Percentiles rank a stretch among this genome's conserved stretches.
These are phyloP conservation scores for Botryotinia calthae DNA, from an alignment of 2,329 filamentous ascomycete genomes.

Conservation along the genomic window DNA sequence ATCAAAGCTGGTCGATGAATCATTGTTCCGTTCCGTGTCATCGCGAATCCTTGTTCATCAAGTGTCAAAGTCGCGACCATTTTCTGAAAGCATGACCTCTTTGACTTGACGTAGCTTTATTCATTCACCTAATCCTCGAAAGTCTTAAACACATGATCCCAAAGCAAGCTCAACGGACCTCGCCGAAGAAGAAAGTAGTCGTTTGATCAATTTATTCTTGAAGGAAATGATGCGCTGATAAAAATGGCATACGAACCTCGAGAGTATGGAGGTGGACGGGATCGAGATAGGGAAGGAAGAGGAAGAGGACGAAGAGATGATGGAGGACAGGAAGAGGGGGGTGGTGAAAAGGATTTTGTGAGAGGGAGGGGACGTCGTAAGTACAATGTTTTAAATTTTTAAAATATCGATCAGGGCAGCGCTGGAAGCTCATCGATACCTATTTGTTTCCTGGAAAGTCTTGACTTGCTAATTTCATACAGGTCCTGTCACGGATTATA, in stretches of 20 bases:
- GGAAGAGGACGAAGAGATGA: conserved; percentile 14
- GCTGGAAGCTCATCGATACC: neutral
- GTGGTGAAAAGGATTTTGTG: conserved; percentile 15
- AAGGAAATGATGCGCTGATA: conserved; percentile 27
- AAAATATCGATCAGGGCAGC: too few species aligned
- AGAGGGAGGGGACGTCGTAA: conserved; percentile 38
- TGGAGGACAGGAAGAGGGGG: conserved; percentile 19
- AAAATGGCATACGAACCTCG: conserved; percentile 39
- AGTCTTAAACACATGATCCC: conserved; percentile 8
- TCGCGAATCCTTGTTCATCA: conserved; percentile 10
- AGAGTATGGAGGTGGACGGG: conserved; percentile 35
- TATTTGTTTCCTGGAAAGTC: neutral
- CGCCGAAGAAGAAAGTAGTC: conserved; percentile 12
- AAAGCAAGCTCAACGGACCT: neutral
- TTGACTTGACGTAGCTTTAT: neutral
- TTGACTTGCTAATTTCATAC: conserved; percentile 5
- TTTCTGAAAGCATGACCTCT: conserved; percentile 12
- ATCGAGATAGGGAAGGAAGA: conserved; percentile 26
- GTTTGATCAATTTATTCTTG: neutral
- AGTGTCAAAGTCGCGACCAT: conserved; percentile 4
- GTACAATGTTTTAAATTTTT: conserved; percentile 21
- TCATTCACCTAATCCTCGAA: neutral
- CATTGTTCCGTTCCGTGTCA: neutral
- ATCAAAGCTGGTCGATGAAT: neutral
- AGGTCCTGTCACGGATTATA: conserved; percentile 93